Conservation (phyloP, 192 early-diverging fungal species). For the Coemansia sp. region DNA sequence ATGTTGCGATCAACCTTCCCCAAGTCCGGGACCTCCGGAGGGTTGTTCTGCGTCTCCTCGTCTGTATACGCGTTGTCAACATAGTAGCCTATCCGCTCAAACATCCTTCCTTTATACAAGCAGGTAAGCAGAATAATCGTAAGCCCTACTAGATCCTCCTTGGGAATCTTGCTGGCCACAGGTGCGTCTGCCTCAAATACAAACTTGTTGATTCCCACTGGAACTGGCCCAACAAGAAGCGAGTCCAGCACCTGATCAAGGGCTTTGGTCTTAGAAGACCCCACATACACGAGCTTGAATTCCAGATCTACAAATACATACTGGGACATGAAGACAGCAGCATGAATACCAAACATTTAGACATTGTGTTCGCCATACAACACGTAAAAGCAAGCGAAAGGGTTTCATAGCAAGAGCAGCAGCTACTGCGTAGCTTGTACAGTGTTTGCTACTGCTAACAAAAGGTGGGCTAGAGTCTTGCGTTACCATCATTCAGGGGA, state of each 20-base stretch:
- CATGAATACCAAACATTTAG: neutral
- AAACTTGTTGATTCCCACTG: conserved; percentile 93
- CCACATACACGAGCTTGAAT: conserved; percentile 96
- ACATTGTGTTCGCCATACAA: neutral
- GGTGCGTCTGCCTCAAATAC: conserved; percentile 75
- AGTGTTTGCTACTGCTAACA: conserved; percentile 3
- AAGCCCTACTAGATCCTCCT: conserved; percentile 80
- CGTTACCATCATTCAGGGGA: conserved; percentile 77
- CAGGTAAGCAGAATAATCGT: conserved; percentile 90
- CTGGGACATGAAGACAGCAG: neutral
- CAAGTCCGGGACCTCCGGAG: conserved; percentile 68
- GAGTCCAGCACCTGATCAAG: conserved; percentile 92
- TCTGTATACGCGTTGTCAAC: conserved; percentile 95
- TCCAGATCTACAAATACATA: conserved; percentile 74
- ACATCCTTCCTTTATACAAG: conserved; percentile 86
- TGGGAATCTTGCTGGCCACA: conserved; percentile 73
- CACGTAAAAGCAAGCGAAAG: neutral
- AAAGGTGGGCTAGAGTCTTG: neutral
- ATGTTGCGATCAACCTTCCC: conserved; percentile 83
- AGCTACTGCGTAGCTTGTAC: too few relatives aligned
- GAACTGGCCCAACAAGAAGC: conserved; percentile 93
- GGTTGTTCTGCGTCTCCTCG: conserved; percentile 73
- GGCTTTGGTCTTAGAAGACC: conserved; percentile 76
- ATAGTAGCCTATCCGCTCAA: conserved; percentile 97
- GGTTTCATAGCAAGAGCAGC: neutral